Percentiles rank a stretch among this genome's conserved stretches.
These are phyloP conservation scores for Oryza meridionalis DNA, from an alignment of 176 grass and related monocot genomes.

Conservation along the genomic window DNA sequence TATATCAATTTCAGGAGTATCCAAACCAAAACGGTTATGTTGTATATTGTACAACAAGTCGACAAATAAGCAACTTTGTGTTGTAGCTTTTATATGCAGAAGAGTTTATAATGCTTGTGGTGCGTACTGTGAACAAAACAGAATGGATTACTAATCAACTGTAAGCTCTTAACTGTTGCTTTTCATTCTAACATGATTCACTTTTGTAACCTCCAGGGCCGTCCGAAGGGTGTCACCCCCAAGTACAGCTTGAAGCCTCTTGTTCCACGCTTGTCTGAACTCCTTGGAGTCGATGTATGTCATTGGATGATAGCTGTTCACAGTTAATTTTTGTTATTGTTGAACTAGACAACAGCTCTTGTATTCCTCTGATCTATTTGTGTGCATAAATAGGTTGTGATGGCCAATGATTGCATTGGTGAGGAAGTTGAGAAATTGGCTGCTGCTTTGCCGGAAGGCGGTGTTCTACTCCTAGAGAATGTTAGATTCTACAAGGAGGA, in stretches of 20 bases:
- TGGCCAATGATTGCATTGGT: conserved; percentile 86
- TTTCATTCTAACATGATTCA: conserved; percentile 6
- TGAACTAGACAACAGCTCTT: not conserved
- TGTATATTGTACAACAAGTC: not conserved
- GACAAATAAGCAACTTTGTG: not conserved
- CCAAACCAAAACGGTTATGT: not conserved
- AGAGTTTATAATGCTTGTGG: not conserved
- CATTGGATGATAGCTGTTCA: not conserved
- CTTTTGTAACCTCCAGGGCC: conserved; percentile 55
- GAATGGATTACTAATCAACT: not conserved
- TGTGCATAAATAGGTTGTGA: conserved; percentile 65
- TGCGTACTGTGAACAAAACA: not conserved
- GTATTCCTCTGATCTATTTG: not conserved
- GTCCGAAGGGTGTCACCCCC: conserved; percentile 93
- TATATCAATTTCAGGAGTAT: not conserved
- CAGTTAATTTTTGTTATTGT: not conserved
- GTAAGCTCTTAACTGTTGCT: not conserved
- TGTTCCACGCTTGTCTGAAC: conserved; percentile 87
- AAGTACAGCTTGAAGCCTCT: conserved; percentile 99
- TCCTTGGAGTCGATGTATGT: conserved; percentile 83
- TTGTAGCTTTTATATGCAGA: not conserved
- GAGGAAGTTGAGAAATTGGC: conserved; percentile 82
- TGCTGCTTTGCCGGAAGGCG: conserved; percentile 73
- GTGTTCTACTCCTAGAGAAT: conserved; percentile 94
- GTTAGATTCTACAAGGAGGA: conserved; percentile 97